Percentiles rank a stretch among this genome's conserved stretches.
Evolutionary conservation across 2,329 filamentous ascomycete genomes (phyloP).

Genomic region (Fusarium sp.): DNA sequence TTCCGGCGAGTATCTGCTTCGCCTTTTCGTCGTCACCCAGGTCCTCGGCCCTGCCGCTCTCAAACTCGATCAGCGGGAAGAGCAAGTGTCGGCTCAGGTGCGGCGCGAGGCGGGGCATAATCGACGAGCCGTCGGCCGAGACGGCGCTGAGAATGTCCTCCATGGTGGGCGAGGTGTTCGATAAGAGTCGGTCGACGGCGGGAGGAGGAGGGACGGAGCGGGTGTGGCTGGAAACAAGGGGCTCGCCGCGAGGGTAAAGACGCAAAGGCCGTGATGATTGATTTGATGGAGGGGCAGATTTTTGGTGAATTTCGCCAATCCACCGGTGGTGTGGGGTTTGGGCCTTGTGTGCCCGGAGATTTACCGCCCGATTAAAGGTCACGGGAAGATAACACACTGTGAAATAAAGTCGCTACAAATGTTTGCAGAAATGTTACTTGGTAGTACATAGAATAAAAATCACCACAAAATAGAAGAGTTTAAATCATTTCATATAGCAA

Average conservation of each 20-base stretch:
- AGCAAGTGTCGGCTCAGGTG: slow-evolving; percentile 97
- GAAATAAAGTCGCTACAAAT: too few relatives aligned
- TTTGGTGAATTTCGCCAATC: slow-evolving; percentile 60
- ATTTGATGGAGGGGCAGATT: slow-evolving; percentile 59
- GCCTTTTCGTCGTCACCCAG: slow-evolving; percentile 72
- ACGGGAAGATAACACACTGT: too few relatives aligned
- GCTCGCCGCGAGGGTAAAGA: slow-evolving; percentile 49
- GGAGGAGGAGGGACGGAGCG: slow-evolving; percentile 21
- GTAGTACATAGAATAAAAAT: too few relatives aligned
- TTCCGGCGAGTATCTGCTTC: slow-evolving; percentile 84
- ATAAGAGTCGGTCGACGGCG: slow-evolving; percentile 28
- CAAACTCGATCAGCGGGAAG: slow-evolving; percentile 96
- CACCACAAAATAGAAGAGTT: too few relatives aligned
- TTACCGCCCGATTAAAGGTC: slow-evolving; percentile 48
- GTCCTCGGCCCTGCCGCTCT: slow-evolving; percentile 85
- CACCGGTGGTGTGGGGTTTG: slow-evolving; percentile 56
- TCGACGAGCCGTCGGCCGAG: slow-evolving; percentile 78
- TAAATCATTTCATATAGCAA: too few relatives aligned
- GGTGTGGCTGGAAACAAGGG: slow-evolving; percentile 38
- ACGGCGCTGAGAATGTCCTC: slow-evolving; percentile 67
- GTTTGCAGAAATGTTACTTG: too few relatives aligned
- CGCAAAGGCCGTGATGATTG: slow-evolving; percentile 41
- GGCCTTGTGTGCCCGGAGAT: slow-evolving; percentile 49
- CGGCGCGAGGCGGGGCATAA: slow-evolving; percentile 90
- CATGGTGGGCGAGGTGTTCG: slow-evolving; percentile 51